Base-by-base conservation (phyloP, 2,329 filamentous ascomycete species). In the Phaeosphaeria sp. region DNA sequence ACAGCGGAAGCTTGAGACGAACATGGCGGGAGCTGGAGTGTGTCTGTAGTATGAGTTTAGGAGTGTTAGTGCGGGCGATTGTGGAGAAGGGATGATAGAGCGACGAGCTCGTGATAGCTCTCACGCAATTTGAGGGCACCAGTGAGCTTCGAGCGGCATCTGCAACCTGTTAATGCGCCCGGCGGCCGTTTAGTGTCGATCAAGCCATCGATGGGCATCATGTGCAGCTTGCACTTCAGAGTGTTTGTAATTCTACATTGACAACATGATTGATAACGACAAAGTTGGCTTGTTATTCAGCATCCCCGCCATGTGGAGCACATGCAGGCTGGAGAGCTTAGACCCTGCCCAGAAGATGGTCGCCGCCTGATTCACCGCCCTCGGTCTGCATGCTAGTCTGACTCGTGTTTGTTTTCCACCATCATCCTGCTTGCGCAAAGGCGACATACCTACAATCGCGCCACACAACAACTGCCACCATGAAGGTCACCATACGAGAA, bases 401-500 rank as follows among this genome's bases (percentile, higher is more conserved):
- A 44, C 21, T 46, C 30, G 30, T 61, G 59, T 67, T 70, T 69
- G 66, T 68, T 68, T 63, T 62, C 60, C 25, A 39, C 47, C 36
- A 17, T 13, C 55, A 56, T 59, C 58, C 18, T 47, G 15, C 13
- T 27, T 27, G 25, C 25, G 25, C 25, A 27, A 27, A 27, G 25
- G 25, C 25, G 25, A 27, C 4, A 27, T 9, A 27, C 25, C 25
- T 27, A 27, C 25, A 27, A 27, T 46, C n/a, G 22, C 43, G 43
- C 43, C 43, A 11, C 18, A 49, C 55, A 50, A 42, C 25, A 42
- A 6, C 27, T 20, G 43, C 44, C 62, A 63, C 50, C 48, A 99
- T 99, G 95, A 98, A 97, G 80, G 92, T 98, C 81, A 95, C 88
- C 48, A 95, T 98, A 79, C 91, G 90, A 72, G 87, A 92, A 75